Evolutionary conservation across 73 alveolate species (phyloP).

Genomic region (Uronychia binucleata): DNA sequence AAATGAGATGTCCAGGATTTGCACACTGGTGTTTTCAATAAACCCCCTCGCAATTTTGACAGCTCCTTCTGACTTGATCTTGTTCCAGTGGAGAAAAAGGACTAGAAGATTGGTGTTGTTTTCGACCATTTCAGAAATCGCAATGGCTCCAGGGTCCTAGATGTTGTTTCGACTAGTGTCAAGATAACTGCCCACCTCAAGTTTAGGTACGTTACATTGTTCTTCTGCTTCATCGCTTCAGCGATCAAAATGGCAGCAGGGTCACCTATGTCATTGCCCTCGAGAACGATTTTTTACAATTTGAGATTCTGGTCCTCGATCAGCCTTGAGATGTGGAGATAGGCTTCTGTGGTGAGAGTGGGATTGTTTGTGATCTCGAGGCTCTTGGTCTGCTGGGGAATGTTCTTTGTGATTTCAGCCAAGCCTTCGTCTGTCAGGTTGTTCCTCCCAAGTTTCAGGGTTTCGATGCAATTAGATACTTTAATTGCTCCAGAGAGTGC

Average conservation of each 20-base stretch:
- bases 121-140: slow-evolving; percentile 31
- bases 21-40: not conserved
- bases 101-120: slow-evolving; percentile 32
- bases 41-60: slow-evolving; percentile 14
- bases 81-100: slow-evolving; percentile 61
- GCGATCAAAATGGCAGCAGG: slow-evolving; percentile 16
- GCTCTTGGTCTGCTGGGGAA: not conserved
- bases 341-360: not conserved
- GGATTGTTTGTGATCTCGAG: not conserved
- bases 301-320: not conserved
- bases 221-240: slow-evolving; percentile 28
- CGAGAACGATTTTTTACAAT: slow-evolving; percentile 15
- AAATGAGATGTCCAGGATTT: slow-evolving; percentile 57
- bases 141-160: slow-evolving; percentile 41
- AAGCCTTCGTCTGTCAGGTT: not conserved
- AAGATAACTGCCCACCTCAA: not conserved
- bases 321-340: not conserved
- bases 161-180: slow-evolving; percentile 37
- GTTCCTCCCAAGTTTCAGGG: not conserved
- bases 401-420: not conserved
- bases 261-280: slow-evolving; percentile 53
- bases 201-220: slow-evolving; percentile 27
- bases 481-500: not conserved
- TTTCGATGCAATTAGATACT: not conserved
- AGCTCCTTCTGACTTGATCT: slow-evolving; percentile 46